A percentile compares a stretch with the other conserved stretches of the same genome.
These are phyloP conservation scores for Macroventuria anomochaeta DNA, from an alignment of 2,329 filamentous ascomycete species.

Conservation along the genomic window DNA sequence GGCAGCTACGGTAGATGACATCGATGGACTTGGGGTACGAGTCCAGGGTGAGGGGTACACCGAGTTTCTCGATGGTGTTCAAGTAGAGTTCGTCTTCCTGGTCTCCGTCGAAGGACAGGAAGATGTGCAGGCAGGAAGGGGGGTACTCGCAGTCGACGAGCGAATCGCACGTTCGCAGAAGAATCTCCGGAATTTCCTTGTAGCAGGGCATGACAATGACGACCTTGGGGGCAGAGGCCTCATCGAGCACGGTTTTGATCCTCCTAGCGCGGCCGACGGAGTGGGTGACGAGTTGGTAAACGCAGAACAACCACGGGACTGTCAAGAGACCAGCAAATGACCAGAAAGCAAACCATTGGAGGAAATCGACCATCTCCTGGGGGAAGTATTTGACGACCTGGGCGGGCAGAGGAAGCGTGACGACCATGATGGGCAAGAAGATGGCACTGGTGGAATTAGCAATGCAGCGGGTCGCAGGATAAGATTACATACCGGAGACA, in stretches of 20 bases:
- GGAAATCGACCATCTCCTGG: constrained; percentile 66
- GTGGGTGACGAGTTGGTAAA: constrained; percentile 89
- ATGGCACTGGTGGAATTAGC: constrained; percentile 65
- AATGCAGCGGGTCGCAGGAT: neutral
- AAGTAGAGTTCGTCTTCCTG: constrained; percentile 88
- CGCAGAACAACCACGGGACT: constrained; percentile 89
- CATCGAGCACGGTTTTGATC: constrained; percentile 84
- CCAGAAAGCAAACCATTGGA: constrained; percentile 98
- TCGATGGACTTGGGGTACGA: constrained; percentile 90
- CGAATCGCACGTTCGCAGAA: constrained; percentile 87
- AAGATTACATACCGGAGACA: constrained; percentile 67
- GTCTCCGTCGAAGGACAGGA: constrained; percentile 93
- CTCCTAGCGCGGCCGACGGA: constrained; percentile 81
- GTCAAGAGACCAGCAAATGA: constrained; percentile 84
- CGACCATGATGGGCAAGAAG: constrained; percentile 92
- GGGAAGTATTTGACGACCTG: constrained; percentile 78
- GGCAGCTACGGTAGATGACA: constrained; percentile 78
- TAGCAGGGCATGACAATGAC: constrained; percentile 98
- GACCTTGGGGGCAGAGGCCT: constrained; percentile 86
- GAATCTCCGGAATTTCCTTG: constrained; percentile 83
- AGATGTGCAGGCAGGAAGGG: constrained; percentile 88
- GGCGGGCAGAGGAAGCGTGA: constrained; percentile 82
- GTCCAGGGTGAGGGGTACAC: constrained; percentile 77
- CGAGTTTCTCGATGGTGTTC: constrained; percentile 82
- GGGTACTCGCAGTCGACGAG: constrained; percentile 95